Evolutionary conservation across 371 early-diverging fungal genomes (phyloP), one percentile per base, ranked within the genome.

Genomic region (Umbelopsis sp.): DNA sequence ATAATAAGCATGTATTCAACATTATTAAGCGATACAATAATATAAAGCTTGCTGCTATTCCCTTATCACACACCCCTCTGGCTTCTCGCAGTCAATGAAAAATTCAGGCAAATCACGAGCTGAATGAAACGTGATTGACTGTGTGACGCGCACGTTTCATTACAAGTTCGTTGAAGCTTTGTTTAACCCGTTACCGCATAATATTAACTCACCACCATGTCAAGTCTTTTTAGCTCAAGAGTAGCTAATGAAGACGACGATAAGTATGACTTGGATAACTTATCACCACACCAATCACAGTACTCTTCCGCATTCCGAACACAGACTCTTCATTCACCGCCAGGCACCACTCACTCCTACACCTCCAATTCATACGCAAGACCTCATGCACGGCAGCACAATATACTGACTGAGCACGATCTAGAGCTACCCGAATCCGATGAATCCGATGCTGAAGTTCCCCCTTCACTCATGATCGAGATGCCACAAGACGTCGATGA

Each of bases 381-480:
- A 18, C 18, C 57, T 57, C 57, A 57, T 11, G 4, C 57, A 6
- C 22, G 35, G 12, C 35, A 5, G 12, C 29, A 18, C 14, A 5
- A 57, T 8, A n/a, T 35, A 35, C 11, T 57, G 57, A 57, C 29
- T 57, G 57, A 57, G 35, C 35, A 29, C 18, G 57, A 57, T 35
- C 12, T 57, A n/a, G 57, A 57, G n/a, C 35, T 57, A 37, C 57
- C 57, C 35, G 72, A 72, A 10, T 66, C 70, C 3, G 70, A 72
- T 37, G 66, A 68, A 35, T 69, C 74, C 57, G 82, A 83, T 50
- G 75, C 83, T 32, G 86, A 87, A 69, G 89, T 84, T 52, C 87
- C 89, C 9, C 81, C 88, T n/a, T 89, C 89, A 9, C 75, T 89
- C 44, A 78, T 89, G 77, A 72, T 89, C 37, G 89, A 88, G 72